Base-by-base conservation (phyloP, 176 grass and related monocot species). In the Chloris gayana region DNA sequence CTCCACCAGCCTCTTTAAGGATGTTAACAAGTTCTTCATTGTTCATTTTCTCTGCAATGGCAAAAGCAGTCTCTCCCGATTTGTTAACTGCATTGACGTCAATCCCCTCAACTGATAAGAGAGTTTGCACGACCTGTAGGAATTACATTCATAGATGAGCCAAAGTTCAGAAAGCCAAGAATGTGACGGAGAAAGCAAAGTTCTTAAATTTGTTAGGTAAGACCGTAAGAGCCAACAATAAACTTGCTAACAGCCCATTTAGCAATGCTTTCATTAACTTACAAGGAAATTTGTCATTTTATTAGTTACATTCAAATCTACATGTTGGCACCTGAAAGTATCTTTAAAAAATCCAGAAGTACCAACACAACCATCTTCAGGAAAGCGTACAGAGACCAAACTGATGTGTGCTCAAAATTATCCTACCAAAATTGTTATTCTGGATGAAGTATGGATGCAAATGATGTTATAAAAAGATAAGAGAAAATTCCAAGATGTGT, bases 1-100 rank as follows among this genome's bases (percentile, higher is more conserved):
- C 87, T 21, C 85, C 91, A 66, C 91, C 91, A 25, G 68, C 75
- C 1, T 85, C 95, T 80, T 82, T 88, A 38, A 98, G 81, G 25
- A 98, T 73, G 27, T 80, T 78, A 18, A 83, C 76, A 76, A 98
- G 87, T 77, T 94, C 95, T 78, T 94, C 85, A 9, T 72, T 90
- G 72, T 82, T 85, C 60, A 69, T 38, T 86, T 94, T 92, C 49
- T 98, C 89, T 15, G 95, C 90, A 65, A 97, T 87, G 14, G 89
- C 80, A 54, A 97, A 67, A 30, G 91, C 85, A 30, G 95, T 94
- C 64, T 92, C 87, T 39, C 95, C 95, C 11, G 89, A 79, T 70
- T 67, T 92, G 45, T 94, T 97, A 46, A 80, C 87, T 63, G 89
- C 85, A 76, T 94, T 97, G 15, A 94, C 83, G 18, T 92, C 89